Base-by-base conservation (phyloP, 2,329 filamentous ascomycete genomes). In the Sclerotinia glacialis region DNA sequence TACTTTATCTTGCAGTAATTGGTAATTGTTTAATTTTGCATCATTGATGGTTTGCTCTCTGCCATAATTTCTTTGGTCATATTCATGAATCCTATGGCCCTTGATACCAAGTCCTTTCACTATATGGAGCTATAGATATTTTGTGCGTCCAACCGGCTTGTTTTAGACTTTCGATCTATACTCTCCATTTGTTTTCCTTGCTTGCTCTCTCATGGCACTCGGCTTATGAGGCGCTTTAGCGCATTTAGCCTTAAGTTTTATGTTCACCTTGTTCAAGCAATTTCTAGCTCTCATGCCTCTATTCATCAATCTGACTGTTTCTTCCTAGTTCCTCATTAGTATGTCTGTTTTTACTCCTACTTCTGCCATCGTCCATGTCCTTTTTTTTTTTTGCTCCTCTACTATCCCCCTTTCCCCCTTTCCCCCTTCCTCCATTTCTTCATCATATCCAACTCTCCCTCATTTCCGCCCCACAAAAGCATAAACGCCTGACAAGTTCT, bases 11-110 rank as follows among this genome's bases (percentile, higher is more conserved):
- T 61, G 28, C 14, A 49, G 12, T 18, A 37, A 40, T 14, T 31
- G 58, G 44, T 14, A 49, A 61, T 50, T 49, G 28, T 61, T 61
- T 40, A 40, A 61, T 61, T 37, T 5, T n/a, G 14, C 37, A 40
- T 40, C 14, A 31, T 34, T 21, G 4, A 12, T 37, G 12, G n/a
- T 37, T 49, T 26, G 9, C 31, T 60, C 7, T 60, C 49, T 37
- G 44, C 16, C 31, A 23, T 49, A 26, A 4, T 37, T 37, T 16
- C 21, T 49, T 34, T 61, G n/a, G 40, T 7, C 31, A 23, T 16
- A 11, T 61, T 26, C 58, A 49, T 37, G 9, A 6, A 12, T 61
- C 12, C 8, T 37, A 61, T 26, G 18, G 9, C 49, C 16, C 31
- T 34, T 37, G 4, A 49, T 50, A 18, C 56, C 31, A 23, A 49